Conservation (phyloP, 768 basidiomycete species). For the Cubamyces sp. region DNA sequence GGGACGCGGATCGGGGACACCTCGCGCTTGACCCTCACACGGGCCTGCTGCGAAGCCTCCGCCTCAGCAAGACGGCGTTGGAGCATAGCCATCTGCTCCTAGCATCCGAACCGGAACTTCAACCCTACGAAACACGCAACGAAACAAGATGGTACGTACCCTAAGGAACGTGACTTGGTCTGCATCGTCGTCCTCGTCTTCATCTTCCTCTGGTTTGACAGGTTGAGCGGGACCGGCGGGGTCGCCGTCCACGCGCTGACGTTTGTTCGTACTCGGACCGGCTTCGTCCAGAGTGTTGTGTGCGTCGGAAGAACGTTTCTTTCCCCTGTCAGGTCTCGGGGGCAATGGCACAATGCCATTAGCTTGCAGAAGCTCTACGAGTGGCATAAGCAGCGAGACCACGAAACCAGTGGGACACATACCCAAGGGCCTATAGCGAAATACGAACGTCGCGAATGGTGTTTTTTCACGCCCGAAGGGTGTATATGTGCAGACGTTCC, state of each 20-base stretch:
- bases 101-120: too few species aligned
- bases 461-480: not conserved
- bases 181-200: not conserved
- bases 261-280: not conserved
- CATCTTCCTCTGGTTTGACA: not conserved
- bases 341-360: not conserved
- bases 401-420: too few species aligned
- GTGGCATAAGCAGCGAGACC: not conserved
- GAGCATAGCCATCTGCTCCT: constrained; percentile 3
- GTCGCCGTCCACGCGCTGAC: not conserved
- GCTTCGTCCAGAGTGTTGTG: not conserved
- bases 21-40: not conserved
- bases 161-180: not conserved
- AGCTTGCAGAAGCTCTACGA: not conserved
- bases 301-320: not conserved
- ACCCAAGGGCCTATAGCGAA: constrained; percentile 22
- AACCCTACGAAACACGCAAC: not conserved
- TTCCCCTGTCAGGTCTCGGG: not conserved
- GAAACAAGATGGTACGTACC: not conserved
- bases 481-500: not conserved
- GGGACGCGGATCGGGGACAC: not conserved
- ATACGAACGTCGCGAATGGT: constrained; percentile 21
- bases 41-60: not conserved
- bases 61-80: not conserved
- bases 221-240: not conserved